Conservation (phyloP, 306 rosid genomes). For the Urtica urens region DNA sequence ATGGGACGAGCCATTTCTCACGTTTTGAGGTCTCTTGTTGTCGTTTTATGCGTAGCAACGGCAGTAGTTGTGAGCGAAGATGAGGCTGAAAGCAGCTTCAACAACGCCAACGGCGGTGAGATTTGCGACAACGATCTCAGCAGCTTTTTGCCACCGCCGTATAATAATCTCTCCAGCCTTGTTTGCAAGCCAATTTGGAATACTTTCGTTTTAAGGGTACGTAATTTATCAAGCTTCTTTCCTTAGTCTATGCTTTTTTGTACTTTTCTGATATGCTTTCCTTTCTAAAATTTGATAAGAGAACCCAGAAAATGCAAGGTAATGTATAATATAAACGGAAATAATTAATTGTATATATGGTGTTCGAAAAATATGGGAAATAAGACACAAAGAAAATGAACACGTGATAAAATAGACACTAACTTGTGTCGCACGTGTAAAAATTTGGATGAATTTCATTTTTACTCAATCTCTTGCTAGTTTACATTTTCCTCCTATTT, state of each 20-base stretch:
- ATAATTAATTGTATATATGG: no score
- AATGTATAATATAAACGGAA: no score
- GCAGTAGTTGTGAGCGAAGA: constrained; percentile 18
- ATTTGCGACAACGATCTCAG: constrained; percentile 44
- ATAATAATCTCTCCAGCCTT: constrained; percentile 46
- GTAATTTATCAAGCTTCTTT: constrained; percentile 15
- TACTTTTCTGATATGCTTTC: neutral
- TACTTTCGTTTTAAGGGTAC: constrained; percentile 73
- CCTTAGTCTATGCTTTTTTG: neutral
- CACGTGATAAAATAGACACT: no score
- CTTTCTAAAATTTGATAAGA: no score
- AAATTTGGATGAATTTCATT: no score
- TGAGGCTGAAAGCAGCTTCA: constrained; percentile 4
- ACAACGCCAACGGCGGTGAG: constrained; percentile 11
- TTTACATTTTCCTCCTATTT: no score
- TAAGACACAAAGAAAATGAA: no score
- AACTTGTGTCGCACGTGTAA: no score
- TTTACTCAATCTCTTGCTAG: no score
- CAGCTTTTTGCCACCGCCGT: constrained; percentile 79
- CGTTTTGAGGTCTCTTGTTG: constrained; percentile 14
- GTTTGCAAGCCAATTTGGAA: constrained; percentile 81
- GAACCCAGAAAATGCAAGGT: no score
- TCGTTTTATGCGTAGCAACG: constrained; percentile 28
- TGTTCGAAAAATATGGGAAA: no score
- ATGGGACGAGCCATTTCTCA: constrained; percentile 19